These are phyloP conservation scores for Castanospermum australe DNA, from an alignment of 306 rosid genomes.

Conservation along the genomic window DNA sequence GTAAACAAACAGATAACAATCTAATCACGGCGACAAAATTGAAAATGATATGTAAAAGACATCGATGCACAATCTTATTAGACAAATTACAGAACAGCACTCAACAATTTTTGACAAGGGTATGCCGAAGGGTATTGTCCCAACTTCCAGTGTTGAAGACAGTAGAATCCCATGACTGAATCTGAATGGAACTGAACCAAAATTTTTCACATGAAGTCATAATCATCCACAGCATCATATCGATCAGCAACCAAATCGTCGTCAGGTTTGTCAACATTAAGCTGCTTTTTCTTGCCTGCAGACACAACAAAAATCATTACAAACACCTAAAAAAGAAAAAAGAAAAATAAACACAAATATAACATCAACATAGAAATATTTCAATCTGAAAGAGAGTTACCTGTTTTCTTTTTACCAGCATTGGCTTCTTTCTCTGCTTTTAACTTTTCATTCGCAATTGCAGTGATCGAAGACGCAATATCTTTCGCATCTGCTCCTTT, in stretches of 20 bases:
- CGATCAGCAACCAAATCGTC: slow-evolving; percentile 59
- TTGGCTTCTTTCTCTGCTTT: slow-evolving; percentile 89
- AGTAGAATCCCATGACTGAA: slow-evolving; percentile 32
- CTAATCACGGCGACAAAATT: slow-evolving; percentile 40
- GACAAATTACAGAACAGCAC: slow-evolving; percentile 40
- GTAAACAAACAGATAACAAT: background rate
- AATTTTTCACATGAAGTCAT: slow-evolving; percentile 82
- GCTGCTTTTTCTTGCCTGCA: slow-evolving; percentile 88
- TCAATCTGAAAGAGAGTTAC: slow-evolving; percentile 25
- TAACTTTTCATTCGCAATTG: slow-evolving; percentile 91
- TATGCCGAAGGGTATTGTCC: slow-evolving; percentile 49
- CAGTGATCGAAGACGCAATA: slow-evolving; percentile 79
- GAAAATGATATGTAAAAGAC: slow-evolving; percentile 29
- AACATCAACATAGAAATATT: background rate
- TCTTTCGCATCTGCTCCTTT: slow-evolving; percentile 97
- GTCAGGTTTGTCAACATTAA: slow-evolving; percentile 76
- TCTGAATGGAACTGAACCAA: slow-evolving; percentile 28
- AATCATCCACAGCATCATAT: slow-evolving; percentile 75
- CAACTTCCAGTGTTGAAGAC: slow-evolving; percentile 35
- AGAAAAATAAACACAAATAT: background rate
- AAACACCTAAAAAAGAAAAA: background rate
- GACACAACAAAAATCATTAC: background rate
- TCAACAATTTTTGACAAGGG: slow-evolving; percentile 32
- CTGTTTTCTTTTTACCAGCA: slow-evolving; percentile 90
- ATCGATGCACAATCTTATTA: slow-evolving; percentile 32